Evolutionary conservation across 768 basidiomycete genomes (phyloP).

Genomic region (Tricholoma furcatifolium): DNA sequence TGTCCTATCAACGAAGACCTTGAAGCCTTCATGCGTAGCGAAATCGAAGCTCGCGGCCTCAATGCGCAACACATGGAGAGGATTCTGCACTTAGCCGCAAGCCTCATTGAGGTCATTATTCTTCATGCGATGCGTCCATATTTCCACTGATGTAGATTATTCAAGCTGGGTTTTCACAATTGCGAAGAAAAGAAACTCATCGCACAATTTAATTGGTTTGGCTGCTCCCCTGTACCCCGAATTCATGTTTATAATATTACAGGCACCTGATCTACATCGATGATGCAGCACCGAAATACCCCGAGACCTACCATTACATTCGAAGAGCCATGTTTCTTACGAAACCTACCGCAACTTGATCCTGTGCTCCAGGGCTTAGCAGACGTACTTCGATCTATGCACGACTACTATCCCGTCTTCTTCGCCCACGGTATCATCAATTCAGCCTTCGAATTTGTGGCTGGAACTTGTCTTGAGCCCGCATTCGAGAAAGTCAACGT

Average conservation of each 20-base stretch:
- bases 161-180: conserved; percentile 13
- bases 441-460: conserved; percentile 18
- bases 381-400: conserved; percentile 9
- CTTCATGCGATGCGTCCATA: too few relatives aligned
- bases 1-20: conserved; percentile 7
- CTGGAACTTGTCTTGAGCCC: conserved; percentile 15
- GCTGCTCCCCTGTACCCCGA: too few relatives aligned
- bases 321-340: conserved; percentile 14
- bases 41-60: neutral
- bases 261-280: conserved; percentile 21
- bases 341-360: conserved; percentile 14
- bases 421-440: too few relatives aligned
- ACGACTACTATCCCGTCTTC: conserved; percentile 13
- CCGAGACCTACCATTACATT: conserved; percentile 6
- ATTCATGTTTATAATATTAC: neutral
- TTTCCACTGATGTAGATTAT: neutral
- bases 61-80: conserved; percentile 1
- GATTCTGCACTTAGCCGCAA: conserved; percentile 10
- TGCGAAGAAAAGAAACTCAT: conserved; percentile 13
- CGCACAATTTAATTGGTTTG: conserved; percentile 19
- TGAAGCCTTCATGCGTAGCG: conserved; percentile 11
- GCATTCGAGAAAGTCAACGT: conserved; percentile 2
- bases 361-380: conserved; percentile 15
- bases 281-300: conserved; percentile 6
- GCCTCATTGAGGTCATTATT: conserved; percentile 12